phyloP scores from a whole-genome alignment of 2,329 filamentous ascomycete genomes.

The Stachybotrys chartarum region DNA sequence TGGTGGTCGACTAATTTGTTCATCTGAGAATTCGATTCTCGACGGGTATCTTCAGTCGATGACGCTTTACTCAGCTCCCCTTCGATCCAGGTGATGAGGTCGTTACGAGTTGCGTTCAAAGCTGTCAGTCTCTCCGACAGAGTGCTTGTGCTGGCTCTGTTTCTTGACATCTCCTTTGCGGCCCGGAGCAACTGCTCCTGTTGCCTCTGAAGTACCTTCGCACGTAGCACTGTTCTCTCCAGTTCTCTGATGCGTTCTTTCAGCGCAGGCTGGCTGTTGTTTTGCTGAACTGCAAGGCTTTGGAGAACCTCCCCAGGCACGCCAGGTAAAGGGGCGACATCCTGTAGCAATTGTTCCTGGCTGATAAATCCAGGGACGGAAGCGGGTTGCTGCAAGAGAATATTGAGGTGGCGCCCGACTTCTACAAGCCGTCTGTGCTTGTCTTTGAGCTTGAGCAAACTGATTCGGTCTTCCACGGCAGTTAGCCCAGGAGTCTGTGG shows the following conservation, averaged over 20 bases:
- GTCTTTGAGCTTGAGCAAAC: conserved; percentile 42
- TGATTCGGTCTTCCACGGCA: conserved; percentile 42
- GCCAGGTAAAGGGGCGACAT: conserved; percentile 35
- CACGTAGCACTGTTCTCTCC: conserved; percentile 50
- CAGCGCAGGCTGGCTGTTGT: conserved; percentile 31
- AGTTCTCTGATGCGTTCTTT: conserved; percentile 41
- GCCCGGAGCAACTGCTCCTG: conserved; percentile 50
- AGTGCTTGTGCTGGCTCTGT: conserved; percentile 27
- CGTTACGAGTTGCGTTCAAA: conserved; percentile 47
- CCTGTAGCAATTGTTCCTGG: conserved; percentile 38
- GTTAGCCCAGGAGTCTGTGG: conserved; percentile 1
- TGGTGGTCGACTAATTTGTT: conserved; percentile 13
- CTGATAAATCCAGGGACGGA: conserved; percentile 43
- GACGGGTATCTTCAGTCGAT: conserved; percentile 15
- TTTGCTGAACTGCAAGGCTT: conserved; percentile 37
- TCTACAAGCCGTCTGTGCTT: conserved; percentile 43
- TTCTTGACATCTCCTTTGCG: conserved; percentile 30
- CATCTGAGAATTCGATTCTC: conserved; percentile 14
- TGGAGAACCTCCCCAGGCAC: conserved; percentile 47
- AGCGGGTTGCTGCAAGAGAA: conserved; percentile 44
- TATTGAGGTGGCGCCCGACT: conserved; percentile 43
- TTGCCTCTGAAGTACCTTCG: conserved; percentile 48
- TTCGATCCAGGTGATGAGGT: conserved; percentile 61
- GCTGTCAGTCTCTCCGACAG: conserved; percentile 41
- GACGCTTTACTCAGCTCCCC: conserved; percentile 49